Base-by-base conservation (phyloP, 441 rosid genomes). In the Brassica balearica region DNA sequence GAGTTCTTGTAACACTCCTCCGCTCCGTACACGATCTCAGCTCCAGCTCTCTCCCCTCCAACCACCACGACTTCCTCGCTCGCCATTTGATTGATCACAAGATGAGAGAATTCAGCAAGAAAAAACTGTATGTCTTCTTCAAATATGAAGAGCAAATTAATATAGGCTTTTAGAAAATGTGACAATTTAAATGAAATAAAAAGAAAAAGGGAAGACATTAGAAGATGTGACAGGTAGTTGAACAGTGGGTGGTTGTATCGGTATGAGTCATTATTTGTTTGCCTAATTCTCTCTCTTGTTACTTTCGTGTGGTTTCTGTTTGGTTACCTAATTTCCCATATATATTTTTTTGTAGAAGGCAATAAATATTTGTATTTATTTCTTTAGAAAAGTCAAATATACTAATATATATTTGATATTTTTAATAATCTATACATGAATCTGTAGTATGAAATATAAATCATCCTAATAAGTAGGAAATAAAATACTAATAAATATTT, bases 1-100 rank as follows among this genome's bases (percentile, higher is more conserved):
- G 99, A 91, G 53, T 88, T 84, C 43, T 82, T 74, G 73, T 84
- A 77, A 75, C 98, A 93, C 6, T 89, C 89, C 48, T 89, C 98
- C 0, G 88, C 68, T 2, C 97, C 99, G 10, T 88, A 76, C 76
- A 86, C 97, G 2, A 90, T 74, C 83, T 89, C 94, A 0, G 97
- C 99, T 0, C 96, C 95, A 0, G 76, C 88, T 11, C 92, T 87
- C 68, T 86, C 86, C 5, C 79, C 84, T 43, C 63, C 83, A 15
- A 9, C 79, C 27, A 71, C 38, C 8, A 36, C 80, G n/a, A 69
- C 53, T 14, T 34, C 86, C 53, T 12, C 38, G 58, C 69, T 78
- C 1, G 87, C 81, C 95, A 89, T 90, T 77, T 74, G 5, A 25
- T 77, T 74, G 5, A 25, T 56, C 56, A 14, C 3, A 2, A 65